These are phyloP conservation scores for Paramyrothecium roridum DNA, from an alignment of 2,329 filamentous ascomycete genomes.

Conservation along the genomic window DNA sequence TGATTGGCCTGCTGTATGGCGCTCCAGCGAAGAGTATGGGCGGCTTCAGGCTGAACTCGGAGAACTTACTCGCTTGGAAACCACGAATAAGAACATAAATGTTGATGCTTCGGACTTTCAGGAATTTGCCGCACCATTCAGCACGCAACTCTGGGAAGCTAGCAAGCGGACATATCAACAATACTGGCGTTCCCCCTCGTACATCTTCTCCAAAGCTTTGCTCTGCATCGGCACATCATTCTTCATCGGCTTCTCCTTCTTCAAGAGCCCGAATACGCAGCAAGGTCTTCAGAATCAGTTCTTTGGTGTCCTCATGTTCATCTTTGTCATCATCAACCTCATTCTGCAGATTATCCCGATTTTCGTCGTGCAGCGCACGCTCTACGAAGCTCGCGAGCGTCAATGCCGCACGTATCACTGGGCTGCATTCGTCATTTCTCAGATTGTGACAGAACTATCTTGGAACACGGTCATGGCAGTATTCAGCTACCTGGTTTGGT, in stretches of 20 bases:
- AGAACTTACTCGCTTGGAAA: no score
- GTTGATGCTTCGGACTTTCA: no score
- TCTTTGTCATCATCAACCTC: conserved; percentile 64
- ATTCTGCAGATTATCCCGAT: conserved; percentile 66
- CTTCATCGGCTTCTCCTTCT: conserved; percentile 68
- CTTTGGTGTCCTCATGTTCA: conserved; percentile 68
- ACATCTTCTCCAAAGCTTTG: conserved; percentile 67
- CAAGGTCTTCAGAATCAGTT: conserved; percentile 67
- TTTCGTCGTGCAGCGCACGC: conserved; percentile 62
- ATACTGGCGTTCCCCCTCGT: conserved; percentile 73
- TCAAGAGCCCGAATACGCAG: conserved; percentile 53
- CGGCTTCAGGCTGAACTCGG: conserved; percentile 26
- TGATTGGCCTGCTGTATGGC: conserved; percentile 34
- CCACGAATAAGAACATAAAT: no score
- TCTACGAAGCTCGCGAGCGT: conserved; percentile 69
- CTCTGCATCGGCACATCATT: conserved; percentile 50
- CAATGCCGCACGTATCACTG: no score
- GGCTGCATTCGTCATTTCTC: no score
- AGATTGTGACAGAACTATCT: no score
- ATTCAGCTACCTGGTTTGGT: conserved; percentile 63
- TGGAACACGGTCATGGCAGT: no score
- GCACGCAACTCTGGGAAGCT: no score
- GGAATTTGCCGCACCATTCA: no score
- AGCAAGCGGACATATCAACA: conserved; percentile 75
- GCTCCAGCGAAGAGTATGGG: conserved; percentile 21